A percentile compares a stretch with the other conserved stretches of the same genome.
Conservation (phyloP, 768 basidiomycete species). For the Phylloporus sp. region DNA sequence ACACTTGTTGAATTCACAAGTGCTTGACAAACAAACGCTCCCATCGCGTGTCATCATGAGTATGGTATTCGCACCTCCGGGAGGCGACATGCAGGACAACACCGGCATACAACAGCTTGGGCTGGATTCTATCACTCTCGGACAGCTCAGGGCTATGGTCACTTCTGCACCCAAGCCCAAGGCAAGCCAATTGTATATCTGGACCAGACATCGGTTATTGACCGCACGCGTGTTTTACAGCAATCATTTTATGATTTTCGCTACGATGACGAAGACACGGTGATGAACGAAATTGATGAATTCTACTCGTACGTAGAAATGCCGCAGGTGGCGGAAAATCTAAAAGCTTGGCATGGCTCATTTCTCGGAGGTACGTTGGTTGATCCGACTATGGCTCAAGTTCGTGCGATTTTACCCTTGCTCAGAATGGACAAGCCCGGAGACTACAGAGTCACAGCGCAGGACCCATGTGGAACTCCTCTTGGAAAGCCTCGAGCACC, state of each 20-base stretch:
- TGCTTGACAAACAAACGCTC: slow-evolving; percentile 21
- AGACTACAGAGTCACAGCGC: slow-evolving; percentile 55
- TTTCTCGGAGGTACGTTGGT: slow-evolving; percentile 63
- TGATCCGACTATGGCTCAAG: not conserved
- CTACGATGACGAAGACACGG: slow-evolving; percentile 94
- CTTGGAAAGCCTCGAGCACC: slow-evolving; percentile 84
- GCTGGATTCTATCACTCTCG: slow-evolving; percentile 74
- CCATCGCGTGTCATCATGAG: slow-evolving; percentile 9
- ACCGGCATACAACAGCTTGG: slow-evolving; percentile 37
- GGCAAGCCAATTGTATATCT: slow-evolving; percentile 38
- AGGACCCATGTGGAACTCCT: slow-evolving; percentile 75
- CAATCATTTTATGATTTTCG: slow-evolving; percentile 88
- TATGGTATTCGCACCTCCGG: slow-evolving; percentile 35
- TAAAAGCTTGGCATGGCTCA: slow-evolving; percentile 84
- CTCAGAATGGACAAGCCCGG: slow-evolving; percentile 70
- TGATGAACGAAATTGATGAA: slow-evolving; percentile 95
- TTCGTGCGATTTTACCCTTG: slow-evolving; percentile 1
- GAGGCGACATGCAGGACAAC: slow-evolving; percentile 30
- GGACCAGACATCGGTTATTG: slow-evolving; percentile 11
- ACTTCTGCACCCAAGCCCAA: slow-evolving; percentile 69
- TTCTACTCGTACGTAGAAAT: slow-evolving; percentile 98
- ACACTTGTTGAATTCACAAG: slow-evolving; percentile 24
- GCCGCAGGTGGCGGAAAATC: slow-evolving; percentile 82
- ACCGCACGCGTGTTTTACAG: slow-evolving; percentile 39
- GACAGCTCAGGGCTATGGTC: slow-evolving; percentile 75